phyloP scores from a whole-genome alignment of 257 asterid species.

The Penstemon newberryi region DNA sequence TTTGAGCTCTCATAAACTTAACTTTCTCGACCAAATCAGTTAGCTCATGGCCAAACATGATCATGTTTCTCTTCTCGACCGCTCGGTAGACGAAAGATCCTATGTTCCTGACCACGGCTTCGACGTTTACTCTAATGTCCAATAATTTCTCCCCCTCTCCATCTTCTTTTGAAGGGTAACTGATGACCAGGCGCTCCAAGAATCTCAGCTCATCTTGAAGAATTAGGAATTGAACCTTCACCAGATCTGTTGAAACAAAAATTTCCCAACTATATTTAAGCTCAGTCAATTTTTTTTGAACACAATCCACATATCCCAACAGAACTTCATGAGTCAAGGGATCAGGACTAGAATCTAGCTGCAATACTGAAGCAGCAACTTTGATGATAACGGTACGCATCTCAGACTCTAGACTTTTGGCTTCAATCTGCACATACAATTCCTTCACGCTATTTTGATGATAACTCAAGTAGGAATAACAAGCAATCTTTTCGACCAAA shows the following conservation, averaged over 20 bases:
- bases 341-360: not conserved
- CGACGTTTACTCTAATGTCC: not conserved
- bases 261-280: not conserved
- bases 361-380: not conserved
- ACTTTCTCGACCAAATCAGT: not conserved
- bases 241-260: not conserved
- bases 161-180: not conserved
- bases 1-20: not conserved
- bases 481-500: too few species aligned
- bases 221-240: not conserved
- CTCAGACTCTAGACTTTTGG: not conserved
- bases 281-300: not conserved
- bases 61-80: too few species aligned
- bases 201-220: not conserved
- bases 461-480: too few species aligned
- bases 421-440: not conserved
- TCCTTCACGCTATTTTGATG: too few species aligned
- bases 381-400: not conserved
- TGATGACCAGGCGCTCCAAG: not conserved
- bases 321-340: not conserved
- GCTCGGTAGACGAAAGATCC: not conserved
- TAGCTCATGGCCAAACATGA: not conserved
- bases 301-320: not conserved
- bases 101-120: not conserved
- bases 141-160: not conserved